Evolutionary conservation across 139 green algal genomes (phyloP).

Genomic region (Coccomyxa sp.): DNA sequence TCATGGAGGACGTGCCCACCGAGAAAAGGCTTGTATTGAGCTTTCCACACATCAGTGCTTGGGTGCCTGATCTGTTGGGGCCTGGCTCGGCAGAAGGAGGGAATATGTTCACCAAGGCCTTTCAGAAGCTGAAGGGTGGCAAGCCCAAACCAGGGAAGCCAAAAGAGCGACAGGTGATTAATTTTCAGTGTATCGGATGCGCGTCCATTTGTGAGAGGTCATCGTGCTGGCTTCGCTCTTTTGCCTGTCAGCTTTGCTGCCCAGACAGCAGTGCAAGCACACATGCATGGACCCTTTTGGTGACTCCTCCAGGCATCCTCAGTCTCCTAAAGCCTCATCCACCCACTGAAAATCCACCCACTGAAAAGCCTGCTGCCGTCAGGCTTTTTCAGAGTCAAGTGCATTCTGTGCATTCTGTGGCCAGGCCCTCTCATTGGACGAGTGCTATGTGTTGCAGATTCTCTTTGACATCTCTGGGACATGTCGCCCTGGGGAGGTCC

Average conservation of each 20-base stretch:
- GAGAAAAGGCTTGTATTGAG: background rate
- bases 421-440: background rate
- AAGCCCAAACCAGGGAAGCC: background rate
- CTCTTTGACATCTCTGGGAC: slow-evolving; percentile 40
- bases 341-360: too few species aligned
- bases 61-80: background rate
- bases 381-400: background rate
- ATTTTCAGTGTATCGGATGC: background rate
- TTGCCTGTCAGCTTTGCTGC: background rate
- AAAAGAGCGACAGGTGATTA: background rate
- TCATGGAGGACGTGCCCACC: background rate
- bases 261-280: background rate
- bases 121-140: background rate
- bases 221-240: background rate
- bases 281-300: background rate
- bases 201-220: background rate
- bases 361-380: too few species aligned
- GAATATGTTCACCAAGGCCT: background rate
- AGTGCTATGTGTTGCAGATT: slow-evolving; percentile 31
- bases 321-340: too few species aligned
- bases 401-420: background rate
- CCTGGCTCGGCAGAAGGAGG: background rate
- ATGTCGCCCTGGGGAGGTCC: slow-evolving; percentile 43
- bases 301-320: too few species aligned
- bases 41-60: background rate